Evolutionary conservation across 352 stramenopile genomes (phyloP).

Genomic region (Globisporangium solare): DNA sequence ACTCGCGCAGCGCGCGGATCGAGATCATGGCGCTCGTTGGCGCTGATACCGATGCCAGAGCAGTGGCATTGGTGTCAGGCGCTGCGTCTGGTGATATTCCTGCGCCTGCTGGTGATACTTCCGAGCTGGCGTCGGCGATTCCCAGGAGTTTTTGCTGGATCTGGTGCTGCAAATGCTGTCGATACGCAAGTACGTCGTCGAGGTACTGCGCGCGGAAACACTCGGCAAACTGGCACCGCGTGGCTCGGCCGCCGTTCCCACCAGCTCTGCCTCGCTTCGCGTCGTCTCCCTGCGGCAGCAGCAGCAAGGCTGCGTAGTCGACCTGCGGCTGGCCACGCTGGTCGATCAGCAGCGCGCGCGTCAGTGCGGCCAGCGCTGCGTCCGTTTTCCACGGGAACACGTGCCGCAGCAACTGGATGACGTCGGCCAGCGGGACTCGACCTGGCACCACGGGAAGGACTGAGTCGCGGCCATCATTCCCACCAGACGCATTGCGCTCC

Average conservation of each 20-base stretch:
- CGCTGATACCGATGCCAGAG: too few species aligned
- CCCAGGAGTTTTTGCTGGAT: constrained; percentile 23
- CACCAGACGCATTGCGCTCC: constrained; percentile 28
- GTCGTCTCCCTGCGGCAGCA: constrained; percentile 22
- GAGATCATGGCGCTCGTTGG: constrained; percentile 34
- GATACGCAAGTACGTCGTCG: constrained; percentile 54
- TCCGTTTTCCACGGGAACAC: constrained; percentile 68
- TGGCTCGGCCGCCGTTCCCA: neutral
- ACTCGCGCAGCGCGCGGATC: constrained; percentile 30
- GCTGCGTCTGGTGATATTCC: neutral
- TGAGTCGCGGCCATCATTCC: neutral
- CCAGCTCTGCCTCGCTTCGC: neutral
- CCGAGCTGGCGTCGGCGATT: neutral
- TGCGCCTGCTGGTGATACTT: too few species aligned
- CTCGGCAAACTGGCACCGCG: constrained; percentile 24
- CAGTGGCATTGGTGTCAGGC: neutral
- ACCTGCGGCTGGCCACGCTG: constrained; percentile 26
- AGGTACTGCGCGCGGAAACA: constrained; percentile 52
- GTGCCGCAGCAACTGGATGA: constrained; percentile 38
- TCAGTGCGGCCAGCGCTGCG: constrained; percentile 27
- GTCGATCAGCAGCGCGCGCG: constrained; percentile 43
- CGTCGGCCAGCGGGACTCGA: constrained; percentile 35
- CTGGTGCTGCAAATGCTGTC: constrained; percentile 30
- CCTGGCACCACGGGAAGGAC: constrained; percentile 6
- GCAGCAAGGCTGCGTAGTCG: constrained; percentile 41